Percentiles rank a stretch among this genome's conserved stretches.
Evolutionary conservation across 352 stramenopile genomes (phyloP).

Genomic region (Phytophthora kernoviae): DNA sequence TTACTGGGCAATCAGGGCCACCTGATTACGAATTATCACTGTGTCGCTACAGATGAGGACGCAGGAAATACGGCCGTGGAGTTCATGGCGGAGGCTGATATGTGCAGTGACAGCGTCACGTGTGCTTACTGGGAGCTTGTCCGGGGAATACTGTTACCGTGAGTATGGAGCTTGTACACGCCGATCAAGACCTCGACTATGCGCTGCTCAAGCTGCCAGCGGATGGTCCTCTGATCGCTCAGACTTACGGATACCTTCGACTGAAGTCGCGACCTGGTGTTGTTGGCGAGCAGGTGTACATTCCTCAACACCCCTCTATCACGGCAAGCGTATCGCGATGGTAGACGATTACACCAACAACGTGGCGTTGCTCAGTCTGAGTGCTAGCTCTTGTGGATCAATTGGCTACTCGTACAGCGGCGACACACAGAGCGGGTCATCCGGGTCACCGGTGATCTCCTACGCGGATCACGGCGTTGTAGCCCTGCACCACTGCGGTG

Average conservation of each 20-base stretch:
- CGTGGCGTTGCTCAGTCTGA: conserved; percentile 40
- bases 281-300: conserved; percentile 52
- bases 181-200: conserved; percentile 61
- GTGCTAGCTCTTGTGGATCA: conserved; percentile 37
- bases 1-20: conserved; percentile 62
- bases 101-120: conserved; percentile 38
- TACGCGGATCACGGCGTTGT: conserved; percentile 59
- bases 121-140: conserved; percentile 47
- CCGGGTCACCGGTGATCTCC: conserved; percentile 62
- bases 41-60: conserved; percentile 48
- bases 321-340: conserved; percentile 57
- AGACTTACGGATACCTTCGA: conserved; percentile 67
- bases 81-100: conserved; percentile 58
- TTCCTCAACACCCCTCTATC: conserved; percentile 56
- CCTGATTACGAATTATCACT: conserved; percentile 79
- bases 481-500: conserved; percentile 72
- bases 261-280: conserved; percentile 37
- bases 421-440: conserved; percentile 69
- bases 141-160: conserved; percentile 49
- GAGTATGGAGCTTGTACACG: conserved; percentile 46
- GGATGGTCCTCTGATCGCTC: conserved; percentile 32
- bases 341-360: conserved; percentile 53
- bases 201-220: conserved; percentile 52
- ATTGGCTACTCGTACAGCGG: conserved; percentile 63
- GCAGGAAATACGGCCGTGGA: conserved; percentile 52